A percentile compares a stretch with the other conserved stretches of the same genome.
phyloP scores from a whole-genome alignment of 768 basidiomycete species.

The Tubosaeta sp. region DNA sequence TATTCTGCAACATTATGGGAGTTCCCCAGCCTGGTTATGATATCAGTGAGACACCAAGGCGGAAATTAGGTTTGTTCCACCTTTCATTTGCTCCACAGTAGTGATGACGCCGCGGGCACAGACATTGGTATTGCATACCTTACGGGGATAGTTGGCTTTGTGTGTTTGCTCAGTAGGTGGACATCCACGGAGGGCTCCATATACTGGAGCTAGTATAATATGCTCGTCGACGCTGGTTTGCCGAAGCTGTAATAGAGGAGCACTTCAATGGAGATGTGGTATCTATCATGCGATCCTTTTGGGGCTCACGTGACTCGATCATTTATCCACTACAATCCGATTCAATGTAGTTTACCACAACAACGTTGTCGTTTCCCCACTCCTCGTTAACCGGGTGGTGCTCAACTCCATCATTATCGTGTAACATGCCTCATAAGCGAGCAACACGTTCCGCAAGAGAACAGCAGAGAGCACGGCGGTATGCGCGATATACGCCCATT shows the following conservation, averaged over 20 bases:
- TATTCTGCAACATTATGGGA: conserved; percentile 95
- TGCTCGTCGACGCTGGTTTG: conserved; percentile 10
- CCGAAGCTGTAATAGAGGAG: neutral
- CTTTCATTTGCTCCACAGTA: conserved; percentile 9
- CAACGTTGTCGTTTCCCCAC: conserved; percentile 12
- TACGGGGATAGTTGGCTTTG: conserved; percentile 57
- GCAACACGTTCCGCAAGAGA: conserved; percentile 51
- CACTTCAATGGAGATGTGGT: conserved; percentile 8
- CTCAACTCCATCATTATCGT: conserved; percentile 20
- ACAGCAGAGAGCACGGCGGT: conserved; percentile 42
- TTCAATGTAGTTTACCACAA: neutral
- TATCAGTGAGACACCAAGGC: conserved; percentile 45
- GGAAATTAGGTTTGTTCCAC: conserved; percentile 45
- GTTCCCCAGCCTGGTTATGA: conserved; percentile 67
- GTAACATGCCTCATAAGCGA: conserved; percentile 63
- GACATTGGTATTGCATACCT: conserved; percentile 55
- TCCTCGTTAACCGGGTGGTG: conserved; percentile 1
- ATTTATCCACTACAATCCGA: neutral
- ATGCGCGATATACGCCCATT: conserved; percentile 11
- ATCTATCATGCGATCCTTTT: neutral
- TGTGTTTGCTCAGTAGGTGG: conserved; percentile 50
- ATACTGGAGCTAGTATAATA: conserved; percentile 37
- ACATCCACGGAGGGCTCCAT: conserved; percentile 36
- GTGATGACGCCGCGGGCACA: conserved; percentile 26
- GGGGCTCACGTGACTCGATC: conserved; percentile 16